A percentile compares a stretch with the other conserved stretches of the same genome.
These are phyloP conservation scores for Penicillium thymicola DNA, from an alignment of 2,329 filamentous ascomycete genomes.

Conservation along the genomic window DNA sequence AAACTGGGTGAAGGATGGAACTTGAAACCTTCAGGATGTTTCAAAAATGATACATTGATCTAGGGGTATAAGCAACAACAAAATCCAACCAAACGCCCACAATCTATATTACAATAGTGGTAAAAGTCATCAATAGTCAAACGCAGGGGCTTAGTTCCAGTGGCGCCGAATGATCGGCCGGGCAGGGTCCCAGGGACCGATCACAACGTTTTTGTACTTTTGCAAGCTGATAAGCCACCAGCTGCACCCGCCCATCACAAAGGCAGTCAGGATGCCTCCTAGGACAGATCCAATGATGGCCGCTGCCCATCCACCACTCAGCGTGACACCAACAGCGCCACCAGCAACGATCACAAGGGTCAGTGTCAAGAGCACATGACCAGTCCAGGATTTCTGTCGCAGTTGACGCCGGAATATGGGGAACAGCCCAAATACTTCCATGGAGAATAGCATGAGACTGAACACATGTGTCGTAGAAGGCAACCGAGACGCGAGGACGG, in stretches of 20 bases:
- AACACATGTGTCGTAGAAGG: slow-evolving; percentile 93
- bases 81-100: slow-evolving; percentile 9
- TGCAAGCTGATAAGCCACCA: slow-evolving; percentile 98
- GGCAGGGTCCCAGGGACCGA: slow-evolving; percentile 95
- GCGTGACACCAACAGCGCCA: slow-evolving; percentile 66
- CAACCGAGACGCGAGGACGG: slow-evolving; percentile 84
- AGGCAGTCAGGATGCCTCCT: slow-evolving; percentile 67
- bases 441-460: slow-evolving; percentile 89
- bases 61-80: slow-evolving; percentile 22
- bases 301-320: slow-evolving; percentile 53
- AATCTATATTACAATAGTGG: slow-evolving; percentile 14
- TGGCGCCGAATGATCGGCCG: slow-evolving; percentile 58
- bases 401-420: slow-evolving; percentile 94
- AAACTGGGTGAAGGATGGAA: not conserved
- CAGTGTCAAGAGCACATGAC: slow-evolving; percentile 74
- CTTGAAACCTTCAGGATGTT: not conserved
- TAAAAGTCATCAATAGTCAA: not conserved
- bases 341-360: slow-evolving; percentile 75
- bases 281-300: slow-evolving; percentile 70
- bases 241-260: slow-evolving; percentile 88
- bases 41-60: slow-evolving; percentile 6
- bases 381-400: slow-evolving; percentile 73
- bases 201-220: slow-evolving; percentile 99
- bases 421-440: slow-evolving; percentile 95
- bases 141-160: slow-evolving; percentile 35